Evolutionary conservation across 768 basidiomycete genomes (phyloP), one percentile per base, ranked within the genome.

Genomic region (Megacollybia marginata): DNA sequence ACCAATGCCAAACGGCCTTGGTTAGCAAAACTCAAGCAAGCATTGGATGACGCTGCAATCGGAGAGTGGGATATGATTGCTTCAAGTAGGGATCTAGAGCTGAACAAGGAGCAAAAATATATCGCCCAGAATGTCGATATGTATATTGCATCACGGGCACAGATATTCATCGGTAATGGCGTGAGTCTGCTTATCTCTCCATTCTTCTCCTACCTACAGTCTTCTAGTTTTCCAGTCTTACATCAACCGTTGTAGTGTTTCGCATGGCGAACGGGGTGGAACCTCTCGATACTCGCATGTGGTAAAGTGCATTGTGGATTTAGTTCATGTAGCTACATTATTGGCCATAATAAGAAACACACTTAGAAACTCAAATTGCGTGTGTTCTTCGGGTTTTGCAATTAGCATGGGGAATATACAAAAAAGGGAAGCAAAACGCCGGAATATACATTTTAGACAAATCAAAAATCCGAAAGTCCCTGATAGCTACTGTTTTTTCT

Each of bases 161-260:
- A 83, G 55, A 70, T 79, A 50, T 78, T 87, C 52, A 66, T 88
- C 40, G 85, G 85, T 8, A 88, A 87, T 57, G 85, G 84, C 50
- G 83, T 83, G 58, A 12, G 42, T 2, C 44, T 5, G 28, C 5
- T 16, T 32, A 33, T 35, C 43, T 12, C 13, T 47, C 5, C 28
- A 20, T 28, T 11, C 5, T 13, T 48, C 28, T n/a, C 16, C 8
- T 5, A 5, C 32, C 36, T 13, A 16, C 20, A 44, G 2, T 40
- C 19, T 49, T 19, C 28, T 48, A 71, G 69, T 72, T 67, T 58
- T 71, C 69, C 18, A 69, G 69, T 19, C 52, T 70, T 31, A 66
- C 69, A n/a, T 71, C 69, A 18, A 71, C 69, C 34, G 53, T 66
- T 12, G 63, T 70, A 9, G 64, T 72, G 64, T 56, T 69, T 40